Evolutionary conservation across 2,329 filamentous ascomycete species (phyloP).

Genomic region (Cladosporium sp.): DNA sequence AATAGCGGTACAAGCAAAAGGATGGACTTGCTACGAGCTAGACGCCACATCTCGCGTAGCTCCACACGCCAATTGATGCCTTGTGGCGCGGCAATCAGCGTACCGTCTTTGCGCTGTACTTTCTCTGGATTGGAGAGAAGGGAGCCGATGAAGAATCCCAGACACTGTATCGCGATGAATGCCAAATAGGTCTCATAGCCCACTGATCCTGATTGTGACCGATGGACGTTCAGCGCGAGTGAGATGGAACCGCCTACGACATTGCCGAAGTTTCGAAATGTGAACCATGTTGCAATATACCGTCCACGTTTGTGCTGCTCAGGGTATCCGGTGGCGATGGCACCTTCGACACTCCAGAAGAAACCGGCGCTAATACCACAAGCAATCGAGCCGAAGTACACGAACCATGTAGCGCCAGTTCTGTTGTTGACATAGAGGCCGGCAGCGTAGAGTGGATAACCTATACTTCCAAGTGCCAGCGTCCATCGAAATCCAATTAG

Average conservation of each 20-base stretch:
- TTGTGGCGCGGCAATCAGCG: constrained; percentile 32
- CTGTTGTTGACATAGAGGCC: constrained; percentile 47
- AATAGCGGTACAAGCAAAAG: constrained; percentile 40
- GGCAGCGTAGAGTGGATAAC: constrained; percentile 44
- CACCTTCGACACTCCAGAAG: constrained; percentile 49
- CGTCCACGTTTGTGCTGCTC: constrained; percentile 49
- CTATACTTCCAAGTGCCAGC: constrained; percentile 26
- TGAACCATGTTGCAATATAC: constrained; percentile 34
- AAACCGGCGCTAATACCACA: constrained; percentile 47
- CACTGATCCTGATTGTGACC: constrained; percentile 23
- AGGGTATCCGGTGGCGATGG: constrained; percentile 46
- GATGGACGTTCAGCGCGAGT: constrained; percentile 38
- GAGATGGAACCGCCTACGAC: constrained; percentile 39
- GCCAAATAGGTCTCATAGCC: constrained; percentile 36
- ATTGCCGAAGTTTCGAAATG: constrained; percentile 47
- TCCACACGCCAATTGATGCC: constrained; percentile 36
- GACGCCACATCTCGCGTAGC: constrained; percentile 35
- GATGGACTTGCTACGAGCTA: constrained; percentile 29
- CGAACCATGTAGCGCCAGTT: constrained; percentile 49
- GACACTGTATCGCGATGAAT: constrained; percentile 37
- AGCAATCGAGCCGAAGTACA: constrained; percentile 44
- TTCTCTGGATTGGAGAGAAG: constrained; percentile 38
- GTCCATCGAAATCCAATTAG: constrained; percentile 25
- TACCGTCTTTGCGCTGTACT: constrained; percentile 39
- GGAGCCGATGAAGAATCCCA: constrained; percentile 35